Base-by-base conservation (phyloP, 169 alveolate genomes). In the Condylostoma magnum region DNA sequence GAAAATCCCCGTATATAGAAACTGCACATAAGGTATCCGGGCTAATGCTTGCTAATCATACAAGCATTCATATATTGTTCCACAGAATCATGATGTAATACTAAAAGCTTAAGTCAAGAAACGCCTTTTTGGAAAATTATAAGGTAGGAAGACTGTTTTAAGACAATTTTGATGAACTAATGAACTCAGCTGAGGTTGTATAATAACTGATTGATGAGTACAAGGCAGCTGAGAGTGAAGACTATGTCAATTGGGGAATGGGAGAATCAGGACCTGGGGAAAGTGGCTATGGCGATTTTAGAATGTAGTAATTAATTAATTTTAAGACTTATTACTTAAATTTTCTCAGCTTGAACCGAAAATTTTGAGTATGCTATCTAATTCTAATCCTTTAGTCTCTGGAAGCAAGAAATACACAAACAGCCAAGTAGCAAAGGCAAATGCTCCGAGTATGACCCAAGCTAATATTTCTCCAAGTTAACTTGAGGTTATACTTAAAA, bases 41-140 rank as follows among this genome's bases (percentile, higher is more conserved):
- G 8, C 93, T 98, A 53, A 95, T 97, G 98, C 85, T 98, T 81
- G 99, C 99, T 3, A 98, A 98, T 73, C 99, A 98, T 84, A 98
- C 99, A 0, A 94, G 99, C n/a, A 98, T 98, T 28, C 83, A 96
- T 1, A 87, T 92, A 31, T 87, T 96, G 34, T 85, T 93, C 73
- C 93, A 94, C 37, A 80, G 97, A 46, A 94, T 98, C 47, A 91
- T 95, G 18, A 95, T 92, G 33, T 98, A 96, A 73, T 97, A 92
- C 80, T 97, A 95, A 63, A 94, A 93, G 38, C 87, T 98, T 41
- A 90, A 91, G 79, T 94, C 90, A 66, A 91, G 99, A 82, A 94
- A 98, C 68, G 99, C 99, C 20, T 97, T 95, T 87, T 83, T 98
- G 67, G 99, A 97, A 69, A 93, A 97, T 69, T 98, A 97, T 82